Percentiles rank a stretch among this genome's conserved stretches.
phyloP scores from a whole-genome alignment of 75 land plant genomes.

The Sequoia sempervirens region DNA sequence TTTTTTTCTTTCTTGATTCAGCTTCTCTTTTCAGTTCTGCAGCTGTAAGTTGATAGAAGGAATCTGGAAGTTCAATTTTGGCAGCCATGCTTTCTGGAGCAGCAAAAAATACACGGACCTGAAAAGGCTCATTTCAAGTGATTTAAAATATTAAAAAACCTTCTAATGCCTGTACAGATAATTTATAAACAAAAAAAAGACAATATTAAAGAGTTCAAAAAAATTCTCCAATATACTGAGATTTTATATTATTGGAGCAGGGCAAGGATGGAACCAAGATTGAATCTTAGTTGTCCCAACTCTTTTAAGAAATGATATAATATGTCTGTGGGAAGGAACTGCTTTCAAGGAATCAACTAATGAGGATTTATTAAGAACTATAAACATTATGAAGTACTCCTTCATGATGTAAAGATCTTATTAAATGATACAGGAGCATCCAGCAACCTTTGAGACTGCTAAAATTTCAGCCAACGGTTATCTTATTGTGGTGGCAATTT shows the following conservation, averaged over 20 bases:
- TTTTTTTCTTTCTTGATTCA: conserved; percentile 58
- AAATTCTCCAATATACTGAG: background rate
- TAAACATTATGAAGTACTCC: background rate
- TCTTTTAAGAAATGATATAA: background rate
- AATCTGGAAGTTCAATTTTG: conserved; percentile 73
- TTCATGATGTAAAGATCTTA: background rate
- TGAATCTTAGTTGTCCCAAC: background rate
- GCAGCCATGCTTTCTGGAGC: conserved; percentile 64
- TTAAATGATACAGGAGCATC: background rate
- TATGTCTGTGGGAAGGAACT: background rate
- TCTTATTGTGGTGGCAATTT: too few species aligned
- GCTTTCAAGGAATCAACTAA: background rate
- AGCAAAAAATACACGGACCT: conserved; percentile 77
- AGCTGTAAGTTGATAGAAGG: conserved; percentile 60
- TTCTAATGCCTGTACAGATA: background rate
- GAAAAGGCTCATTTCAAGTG: background rate
- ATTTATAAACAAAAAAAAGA: background rate
- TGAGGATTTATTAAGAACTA: background rate
- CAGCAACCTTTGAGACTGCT: too few species aligned
- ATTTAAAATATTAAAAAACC: background rate
- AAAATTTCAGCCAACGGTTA: too few species aligned
- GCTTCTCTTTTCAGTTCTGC: conserved; percentile 77
- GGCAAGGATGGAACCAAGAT: background rate
- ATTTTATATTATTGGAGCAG: background rate
- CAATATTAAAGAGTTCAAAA: background rate